Base-by-base conservation (phyloP, 768 basidiomycete genomes). In the Asterophora parasitica region DNA sequence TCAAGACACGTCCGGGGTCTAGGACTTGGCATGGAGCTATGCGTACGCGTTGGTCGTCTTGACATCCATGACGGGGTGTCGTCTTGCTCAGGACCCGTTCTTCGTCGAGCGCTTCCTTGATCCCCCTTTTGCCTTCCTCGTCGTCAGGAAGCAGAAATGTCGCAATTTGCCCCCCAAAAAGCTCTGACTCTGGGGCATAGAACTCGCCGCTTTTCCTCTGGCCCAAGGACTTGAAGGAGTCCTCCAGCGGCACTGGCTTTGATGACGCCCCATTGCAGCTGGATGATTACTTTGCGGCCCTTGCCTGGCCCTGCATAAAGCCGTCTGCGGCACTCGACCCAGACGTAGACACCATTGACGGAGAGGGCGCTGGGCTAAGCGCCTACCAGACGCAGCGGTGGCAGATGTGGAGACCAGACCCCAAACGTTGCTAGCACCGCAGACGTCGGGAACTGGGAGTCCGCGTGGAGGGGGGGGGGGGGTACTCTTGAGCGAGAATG, bases 231-330 rank as follows among this genome's bases (percentile, higher is more conserved):
- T n/a, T n/a, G n/a, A n/a, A 63, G 55, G 19, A 76, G 39, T 11
- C 81, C 83, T 16, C 83, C 4, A 6, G 41, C 83, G 2, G 73
- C 75, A 23, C 63, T 60, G 1, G 68, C 63, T 6, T 23, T 23
- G 23, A 23, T 23, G 23, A 23, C 23, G 23, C 23, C 6, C 3
- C 23, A 23, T 6, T 23, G 0, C 87, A 93, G 47, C 79, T 81
- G n/a, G 98, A 99, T 81, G 59, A 99, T 92, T 1, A 92, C 91
- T 67, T 98, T 96, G 31, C 92, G 73, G 0, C 92, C 92, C 61
- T 97, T 97, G 1, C 92, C 92, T 0, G 92, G 85, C 69, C 98
- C 95, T 47, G 89, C 78, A 58, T 94, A 87, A 33, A 98, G 74
- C 27, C 90, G 74, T 1, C 95, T 95, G 15, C 85, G 74, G 42